Base-by-base conservation (phyloP, 805 yeast genomes). In the Pichia eremophila region DNA sequence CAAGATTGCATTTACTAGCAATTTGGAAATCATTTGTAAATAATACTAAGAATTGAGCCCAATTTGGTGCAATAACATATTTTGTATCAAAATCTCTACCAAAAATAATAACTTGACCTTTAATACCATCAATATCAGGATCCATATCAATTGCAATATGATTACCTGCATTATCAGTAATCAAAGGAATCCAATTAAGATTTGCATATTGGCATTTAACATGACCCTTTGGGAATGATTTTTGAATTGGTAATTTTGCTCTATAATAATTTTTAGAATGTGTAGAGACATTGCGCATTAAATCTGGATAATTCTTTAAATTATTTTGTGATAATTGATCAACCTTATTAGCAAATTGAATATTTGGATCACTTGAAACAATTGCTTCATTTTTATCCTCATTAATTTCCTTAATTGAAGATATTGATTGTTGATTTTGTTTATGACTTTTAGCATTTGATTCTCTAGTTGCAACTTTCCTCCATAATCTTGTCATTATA, bases 21-120 rank as follows among this genome's bases (percentile, higher is more conserved):
- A 37, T 29, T 48, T 48, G 43, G 18, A 48, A 48, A 61, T 90
- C 97, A 51, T 84, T 83, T 19, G 90, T 96, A 64, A 87, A 86
- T 28, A 72, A 70, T 41, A 85, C 67, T 41, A 90, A 64, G 62
- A 90, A 90, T 56, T 83, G 88, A 19, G 95, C 96, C 88, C 95
- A 90, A 48, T 80, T 85, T 41, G 79, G 78, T 15, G 96, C 89
- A 38, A 90, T 68, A 25, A 83, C 85, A 63, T 77, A 88, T 62
- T 90, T 90, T 34, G 84, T 78, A 67, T 89, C 97, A 61, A 81
- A 88, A 47, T 89, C 97, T 59, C 96, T 79, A 28, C 97, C 97
- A 64, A 86, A 90, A 41, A 87, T 59, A 46, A 90, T 90, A 22
- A 89, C 86, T 67, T 90, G 97, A 22, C 96, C 97, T 70, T 79